phyloP scores from a whole-genome alignment of 2,329 filamentous ascomycete species.

The Fusarium tuaranense region DNA sequence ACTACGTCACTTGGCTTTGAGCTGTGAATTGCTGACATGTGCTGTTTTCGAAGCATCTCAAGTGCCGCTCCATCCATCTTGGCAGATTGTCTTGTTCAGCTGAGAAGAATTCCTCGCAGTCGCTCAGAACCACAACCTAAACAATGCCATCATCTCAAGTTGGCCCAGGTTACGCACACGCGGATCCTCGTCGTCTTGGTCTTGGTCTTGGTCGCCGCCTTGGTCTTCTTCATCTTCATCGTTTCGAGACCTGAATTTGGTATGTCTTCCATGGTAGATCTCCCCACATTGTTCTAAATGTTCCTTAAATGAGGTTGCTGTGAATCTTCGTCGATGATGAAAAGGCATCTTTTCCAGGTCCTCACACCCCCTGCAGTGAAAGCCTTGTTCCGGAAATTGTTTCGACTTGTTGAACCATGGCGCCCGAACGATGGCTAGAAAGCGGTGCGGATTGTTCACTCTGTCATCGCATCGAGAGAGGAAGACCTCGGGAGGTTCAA shows the following conservation, averaged over 20 bases:
- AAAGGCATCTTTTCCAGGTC: background rate
- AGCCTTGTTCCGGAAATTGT: background rate
- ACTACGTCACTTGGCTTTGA: background rate
- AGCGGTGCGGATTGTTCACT: conserved; percentile 9
- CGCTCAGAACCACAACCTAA: background rate
- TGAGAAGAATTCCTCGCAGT: background rate
- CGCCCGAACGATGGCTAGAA: background rate
- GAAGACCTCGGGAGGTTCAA: background rate
- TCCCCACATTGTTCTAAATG: conserved; percentile 6
- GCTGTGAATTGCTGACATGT: background rate
- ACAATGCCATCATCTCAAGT: background rate
- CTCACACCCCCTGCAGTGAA: conserved; percentile 6
- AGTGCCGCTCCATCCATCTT: conserved; percentile 18
- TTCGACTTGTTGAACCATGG: conserved; percentile 10
- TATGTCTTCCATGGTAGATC: background rate
- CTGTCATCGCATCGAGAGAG: background rate
- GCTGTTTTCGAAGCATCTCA: background rate
- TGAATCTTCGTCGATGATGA: conserved; percentile 4
- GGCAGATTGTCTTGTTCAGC: background rate
- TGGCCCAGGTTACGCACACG: background rate
- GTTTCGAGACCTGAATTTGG: background rate
- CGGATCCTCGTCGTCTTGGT: background rate
- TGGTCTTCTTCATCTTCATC: background rate
- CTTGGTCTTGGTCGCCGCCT: background rate
- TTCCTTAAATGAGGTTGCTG: background rate